phyloP scores from a whole-genome alignment of 1,284 basidiomycete genomes.

The Binderoboletus segoi region DNA sequence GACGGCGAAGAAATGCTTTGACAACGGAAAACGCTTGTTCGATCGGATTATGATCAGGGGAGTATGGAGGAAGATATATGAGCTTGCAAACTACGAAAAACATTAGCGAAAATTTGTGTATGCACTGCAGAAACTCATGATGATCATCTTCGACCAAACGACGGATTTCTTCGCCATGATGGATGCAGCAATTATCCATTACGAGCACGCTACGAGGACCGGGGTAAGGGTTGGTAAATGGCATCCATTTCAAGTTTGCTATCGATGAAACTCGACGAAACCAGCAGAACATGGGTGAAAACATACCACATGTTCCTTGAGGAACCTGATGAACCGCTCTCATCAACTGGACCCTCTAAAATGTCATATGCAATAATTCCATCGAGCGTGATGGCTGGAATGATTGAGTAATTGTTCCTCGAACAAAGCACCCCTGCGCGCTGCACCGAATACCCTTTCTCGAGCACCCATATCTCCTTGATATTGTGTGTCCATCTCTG shows the following conservation, averaged over 20 bases:
- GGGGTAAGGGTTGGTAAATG: slow-evolving; percentile 1
- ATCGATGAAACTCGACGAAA: not conserved
- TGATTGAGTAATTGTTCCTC: slow-evolving; percentile 19
- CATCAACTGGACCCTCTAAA: slow-evolving; percentile 3
- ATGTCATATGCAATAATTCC: slow-evolving; percentile 35
- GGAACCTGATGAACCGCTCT: not conserved
- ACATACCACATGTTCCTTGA: not conserved
- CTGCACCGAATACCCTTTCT: not conserved
- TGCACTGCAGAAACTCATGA: not conserved
- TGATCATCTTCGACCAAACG: not conserved
- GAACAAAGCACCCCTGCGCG: not conserved
- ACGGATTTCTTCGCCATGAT: not conserved
- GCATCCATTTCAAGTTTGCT: not conserved
- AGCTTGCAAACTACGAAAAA: not conserved
- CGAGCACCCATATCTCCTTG: slow-evolving; percentile 8
- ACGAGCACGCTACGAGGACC: not conserved
- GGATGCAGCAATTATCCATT: slow-evolving; percentile 1
- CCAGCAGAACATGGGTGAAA: too few relatives aligned
- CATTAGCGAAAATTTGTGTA: not conserved
- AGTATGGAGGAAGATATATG: not conserved
- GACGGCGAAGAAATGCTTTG: not conserved
- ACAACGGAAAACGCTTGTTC: not conserved
- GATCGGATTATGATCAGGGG: not conserved
- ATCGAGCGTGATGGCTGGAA: slow-evolving; percentile 16
- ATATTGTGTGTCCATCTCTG: slow-evolving; percentile 19